Evolutionary conservation across 1,139 yeast species (phyloP).

Genomic region (Geotrichum europaeum): DNA sequence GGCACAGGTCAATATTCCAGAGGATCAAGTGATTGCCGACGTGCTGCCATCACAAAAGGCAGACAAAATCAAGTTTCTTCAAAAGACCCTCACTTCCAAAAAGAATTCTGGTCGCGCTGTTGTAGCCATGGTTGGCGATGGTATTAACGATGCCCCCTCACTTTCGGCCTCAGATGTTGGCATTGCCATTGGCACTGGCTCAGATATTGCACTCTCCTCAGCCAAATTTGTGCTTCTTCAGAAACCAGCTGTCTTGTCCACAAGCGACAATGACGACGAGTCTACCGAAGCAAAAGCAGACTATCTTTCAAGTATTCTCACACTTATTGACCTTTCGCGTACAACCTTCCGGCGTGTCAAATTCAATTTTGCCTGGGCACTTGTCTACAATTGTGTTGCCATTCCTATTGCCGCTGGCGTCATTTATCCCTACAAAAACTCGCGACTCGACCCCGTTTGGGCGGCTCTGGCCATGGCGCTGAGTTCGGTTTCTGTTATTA

Average conservation of each 20-base stretch:
- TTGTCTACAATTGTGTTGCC: conserved; percentile 76
- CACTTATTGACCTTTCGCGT: conserved; percentile 63
- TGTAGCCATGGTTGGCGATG: conserved; percentile 81
- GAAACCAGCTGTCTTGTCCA: conserved; percentile 1
- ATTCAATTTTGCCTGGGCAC: conserved; percentile 80
- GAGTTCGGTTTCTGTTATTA: conserved; percentile 81
- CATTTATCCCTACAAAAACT: conserved; percentile 65
- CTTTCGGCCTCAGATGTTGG: conserved; percentile 83
- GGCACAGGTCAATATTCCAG: conserved; percentile 50
- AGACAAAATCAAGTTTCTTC: conserved; percentile 50
- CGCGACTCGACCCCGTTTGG: conserved; percentile 75
- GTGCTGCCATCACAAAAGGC: conserved; percentile 73
- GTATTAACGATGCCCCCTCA: conserved; percentile 94
- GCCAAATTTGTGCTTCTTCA: conserved; percentile 76
- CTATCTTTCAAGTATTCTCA: conserved; percentile 46
- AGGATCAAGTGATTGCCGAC: conserved; percentile 56
- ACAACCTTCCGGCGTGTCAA: conserved; percentile 68
- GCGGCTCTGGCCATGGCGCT: conserved; percentile 87
- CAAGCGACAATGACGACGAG: not conserved
- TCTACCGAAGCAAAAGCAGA: conserved; percentile 16
- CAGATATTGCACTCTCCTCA: conserved; percentile 88
- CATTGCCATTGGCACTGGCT: conserved; percentile 85
- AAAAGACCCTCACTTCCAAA: conserved; percentile 23
- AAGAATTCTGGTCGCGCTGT: conserved; percentile 30
- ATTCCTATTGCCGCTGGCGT: conserved; percentile 93